Conservation (phyloP, 2,329 filamentous ascomycete species). For the Microsporum ferrugineum region DNA sequence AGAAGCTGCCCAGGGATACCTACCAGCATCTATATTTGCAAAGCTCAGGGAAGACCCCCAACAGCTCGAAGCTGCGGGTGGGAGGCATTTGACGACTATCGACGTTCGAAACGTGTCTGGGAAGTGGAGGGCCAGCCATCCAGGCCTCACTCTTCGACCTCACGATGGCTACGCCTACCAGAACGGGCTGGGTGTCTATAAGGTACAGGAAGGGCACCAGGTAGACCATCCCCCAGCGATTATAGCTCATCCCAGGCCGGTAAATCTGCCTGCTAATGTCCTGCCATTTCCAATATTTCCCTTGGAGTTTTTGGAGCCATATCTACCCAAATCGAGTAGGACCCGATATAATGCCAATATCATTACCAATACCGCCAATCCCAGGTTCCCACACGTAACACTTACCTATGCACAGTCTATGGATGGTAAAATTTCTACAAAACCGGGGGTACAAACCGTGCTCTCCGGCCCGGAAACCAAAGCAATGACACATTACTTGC, state of each 20-base stretch:
- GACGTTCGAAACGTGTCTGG: constrained; percentile 40
- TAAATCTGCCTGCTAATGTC: constrained; percentile 27
- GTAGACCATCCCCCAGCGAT: constrained; percentile 10
- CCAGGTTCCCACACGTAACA: constrained; percentile 50
- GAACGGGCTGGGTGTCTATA: constrained; percentile 34
- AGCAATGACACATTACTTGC: constrained; percentile 89
- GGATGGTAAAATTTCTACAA: constrained; percentile 65
- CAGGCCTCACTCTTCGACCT: constrained; percentile 32
- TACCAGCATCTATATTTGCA: constrained; percentile 39
- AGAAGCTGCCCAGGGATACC: constrained; percentile 37
- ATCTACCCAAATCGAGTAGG: constrained; percentile 33
- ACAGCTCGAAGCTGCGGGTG: constrained; percentile 35
- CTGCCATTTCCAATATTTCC: constrained; percentile 36
- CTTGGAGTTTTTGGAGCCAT: constrained; percentile 39
- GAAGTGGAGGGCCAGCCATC: constrained; percentile 38
- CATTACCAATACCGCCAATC: constrained; percentile 14
- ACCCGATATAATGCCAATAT: constrained; percentile 6
- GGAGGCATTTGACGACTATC: constrained; percentile 36
- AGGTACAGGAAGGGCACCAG: constrained; percentile 16
- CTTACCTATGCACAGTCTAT: constrained; percentile 87
- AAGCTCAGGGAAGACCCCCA: constrained; percentile 38
- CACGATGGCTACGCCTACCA: constrained; percentile 37
- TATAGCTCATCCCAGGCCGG: constrained; percentile 9
- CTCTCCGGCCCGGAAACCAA: constrained; percentile 77
- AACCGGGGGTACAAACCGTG: constrained; percentile 66